phyloP scores from a whole-genome alignment of 2,329 filamentous ascomycete genomes.

The Lasiodiplodia theobromae region DNA sequence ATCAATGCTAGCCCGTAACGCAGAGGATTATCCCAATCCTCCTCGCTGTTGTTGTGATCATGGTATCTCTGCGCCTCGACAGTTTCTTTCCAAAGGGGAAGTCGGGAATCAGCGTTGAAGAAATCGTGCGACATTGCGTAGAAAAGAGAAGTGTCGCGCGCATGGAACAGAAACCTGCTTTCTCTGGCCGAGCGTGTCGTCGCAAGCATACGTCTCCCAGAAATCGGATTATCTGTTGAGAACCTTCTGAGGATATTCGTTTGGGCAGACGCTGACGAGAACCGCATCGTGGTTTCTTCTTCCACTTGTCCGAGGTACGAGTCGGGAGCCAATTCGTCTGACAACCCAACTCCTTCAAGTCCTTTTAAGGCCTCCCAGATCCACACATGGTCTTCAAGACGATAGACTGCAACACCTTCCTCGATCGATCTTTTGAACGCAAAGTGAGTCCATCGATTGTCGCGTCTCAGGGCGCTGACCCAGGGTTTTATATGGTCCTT shows the following conservation, averaged over 20 bases:
- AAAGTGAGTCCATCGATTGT: neutral
- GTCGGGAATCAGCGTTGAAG: neutral
- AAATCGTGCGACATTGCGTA: neutral
- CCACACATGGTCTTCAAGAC: constrained; percentile 24
- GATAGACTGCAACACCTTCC: neutral
- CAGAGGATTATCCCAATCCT: constrained; percentile 11
- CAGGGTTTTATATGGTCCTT: neutral
- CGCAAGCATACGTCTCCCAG: constrained; percentile 28
- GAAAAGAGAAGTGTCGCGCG: constrained; percentile 30
- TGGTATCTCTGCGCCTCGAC: constrained; percentile 12
- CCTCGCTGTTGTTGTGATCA: constrained; percentile 1
- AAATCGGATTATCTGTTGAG: constrained; percentile 5
- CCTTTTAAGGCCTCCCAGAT: constrained; percentile 16
- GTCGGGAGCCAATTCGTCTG: neutral
- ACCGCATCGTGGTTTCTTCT: neutral
- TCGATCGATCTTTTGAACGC: neutral
- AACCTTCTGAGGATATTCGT: neutral
- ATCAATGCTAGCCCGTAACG: constrained; percentile 21
- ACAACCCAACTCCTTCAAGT: neutral
- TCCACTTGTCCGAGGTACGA: neutral
- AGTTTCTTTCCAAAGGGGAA: neutral
- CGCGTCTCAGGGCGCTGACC: neutral
- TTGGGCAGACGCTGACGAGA: neutral
- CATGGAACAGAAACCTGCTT: constrained; percentile 30
- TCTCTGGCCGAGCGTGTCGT: neutral